Evolutionary conservation across 441 rosid genomes (phyloP).

Genomic region (Viola pubescens): DNA sequence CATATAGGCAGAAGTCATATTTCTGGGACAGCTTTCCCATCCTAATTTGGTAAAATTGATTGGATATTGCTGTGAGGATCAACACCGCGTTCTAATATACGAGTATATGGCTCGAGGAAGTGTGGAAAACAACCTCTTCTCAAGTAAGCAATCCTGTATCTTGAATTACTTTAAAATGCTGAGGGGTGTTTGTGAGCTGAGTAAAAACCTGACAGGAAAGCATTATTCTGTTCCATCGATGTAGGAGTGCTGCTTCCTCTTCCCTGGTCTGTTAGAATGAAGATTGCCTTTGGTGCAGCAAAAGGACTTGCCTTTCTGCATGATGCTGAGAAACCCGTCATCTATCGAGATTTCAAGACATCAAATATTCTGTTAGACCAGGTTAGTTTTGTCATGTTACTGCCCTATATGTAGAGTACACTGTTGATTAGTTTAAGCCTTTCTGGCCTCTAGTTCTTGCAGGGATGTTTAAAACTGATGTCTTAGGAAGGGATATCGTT

Average conservation of each 20-base stretch:
- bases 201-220: background rate
- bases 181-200: background rate
- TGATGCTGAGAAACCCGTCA: conserved; percentile 88
- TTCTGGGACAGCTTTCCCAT: conserved; percentile 91
- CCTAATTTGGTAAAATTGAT: conserved; percentile 87
- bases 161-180: background rate
- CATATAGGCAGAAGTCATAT: conserved; percentile 79
- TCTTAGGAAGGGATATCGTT: too few relatives aligned
- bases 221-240: background rate
- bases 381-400: conserved; percentile 26
- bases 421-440: too few relatives aligned
- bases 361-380: conserved; percentile 69
- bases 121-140: conserved; percentile 76
- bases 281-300: conserved; percentile 77
- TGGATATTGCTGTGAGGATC: conserved; percentile 90
- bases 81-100: conserved; percentile 76
- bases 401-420: too few relatives aligned
- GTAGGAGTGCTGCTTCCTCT: conserved; percentile 60
- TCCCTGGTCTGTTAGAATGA: conserved; percentile 74
- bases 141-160: conserved; percentile 44
- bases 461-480: too few relatives aligned
- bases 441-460: too few relatives aligned
- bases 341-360: conserved; percentile 81
- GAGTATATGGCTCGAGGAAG: conserved; percentile 96
- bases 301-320: conserved; percentile 82